Evolutionary conservation across 1,284 basidiomycete species (phyloP), one percentile per base, ranked within the genome.

Genomic region (Boletellus deceptivus): DNA sequence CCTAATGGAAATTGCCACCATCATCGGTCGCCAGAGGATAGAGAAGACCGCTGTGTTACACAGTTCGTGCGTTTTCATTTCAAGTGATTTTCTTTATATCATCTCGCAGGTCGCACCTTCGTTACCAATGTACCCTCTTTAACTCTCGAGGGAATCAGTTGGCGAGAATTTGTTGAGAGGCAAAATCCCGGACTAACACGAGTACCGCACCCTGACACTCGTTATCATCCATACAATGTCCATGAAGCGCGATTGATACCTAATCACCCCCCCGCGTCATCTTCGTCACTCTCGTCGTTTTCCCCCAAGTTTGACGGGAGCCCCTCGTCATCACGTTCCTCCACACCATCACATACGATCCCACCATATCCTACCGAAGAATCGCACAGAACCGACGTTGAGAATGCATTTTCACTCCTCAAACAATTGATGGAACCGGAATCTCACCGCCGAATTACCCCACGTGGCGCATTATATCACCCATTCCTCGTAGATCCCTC

Each of bases 1-100:
- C 6, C 74, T 99, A 35, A 89, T 98, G 82, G 96, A 99, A 72
- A 89, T 99, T 49, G 89, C 92, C 6, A 77, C 84, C 11, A 86
- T 99, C 43, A 86, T 98, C 59, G 97, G 96, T 4, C 82, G 82
- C 54, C 78, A 77, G 55, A 80, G 82, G 46, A 93, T 98, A 82
- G 95, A 96, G 67, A 86, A 82, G 61, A 83, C 84, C 38, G 95
- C 95, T 0, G 82, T 89, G 36, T 68, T 98, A 45, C 96, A 99
- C 69, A 94, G 94, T 97, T 63, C 62, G 88, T 75, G 43, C 46
- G 16, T 25, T 37, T 22, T 37, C 9, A 35, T 54, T 49, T 42
- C 24, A 37, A 54, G 52, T 49, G 53, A 48, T 34, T 34, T 43
- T 36, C 24, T 17, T 22, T 69, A 58, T 48, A 14, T 16, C 38